These are phyloP conservation scores for Quercus dentata DNA, from an alignment of 306 rosid species.

Conservation along the genomic window DNA sequence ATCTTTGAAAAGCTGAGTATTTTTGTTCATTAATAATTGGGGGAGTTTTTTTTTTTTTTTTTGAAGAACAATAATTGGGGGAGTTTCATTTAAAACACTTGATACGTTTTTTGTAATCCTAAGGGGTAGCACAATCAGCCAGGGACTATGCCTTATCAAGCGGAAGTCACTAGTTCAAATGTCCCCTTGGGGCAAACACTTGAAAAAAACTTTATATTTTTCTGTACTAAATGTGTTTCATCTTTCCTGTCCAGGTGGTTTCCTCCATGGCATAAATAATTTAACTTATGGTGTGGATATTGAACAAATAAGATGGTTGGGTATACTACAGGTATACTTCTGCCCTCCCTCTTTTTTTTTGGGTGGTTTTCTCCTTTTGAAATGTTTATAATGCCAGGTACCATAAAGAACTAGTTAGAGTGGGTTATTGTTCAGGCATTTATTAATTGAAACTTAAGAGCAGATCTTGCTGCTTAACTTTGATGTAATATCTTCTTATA, in stretches of 20 bases:
- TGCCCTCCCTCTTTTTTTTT: neutral
- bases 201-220: neutral
- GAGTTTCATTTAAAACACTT: neutral
- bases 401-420: neutral
- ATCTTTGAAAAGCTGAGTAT: neutral
- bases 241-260: conserved; percentile 62
- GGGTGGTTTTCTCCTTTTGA: neutral
- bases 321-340: conserved; percentile 72
- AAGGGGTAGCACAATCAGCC: too few species aligned
- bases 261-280: conserved; percentile 68
- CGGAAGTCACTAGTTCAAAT: too few species aligned
- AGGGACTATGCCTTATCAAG: too few species aligned
- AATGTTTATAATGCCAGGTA: neutral
- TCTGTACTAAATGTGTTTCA: conserved; percentile 11
- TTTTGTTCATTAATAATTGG: neutral
- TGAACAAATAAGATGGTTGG: conserved; percentile 71
- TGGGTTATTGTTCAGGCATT: neutral
- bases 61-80: neutral
- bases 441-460: neutral
- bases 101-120: neutral
- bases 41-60: too few species aligned
- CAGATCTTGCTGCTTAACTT: neutral
- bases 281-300: conserved; percentile 91
- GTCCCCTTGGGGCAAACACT: too few species aligned
- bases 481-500: neutral